Percentiles rank a stretch among this genome's conserved stretches.
These are phyloP conservation scores for Heterobasidion parviporum DNA, from an alignment of 1,284 basidiomycete species.

Conservation along the genomic window DNA sequence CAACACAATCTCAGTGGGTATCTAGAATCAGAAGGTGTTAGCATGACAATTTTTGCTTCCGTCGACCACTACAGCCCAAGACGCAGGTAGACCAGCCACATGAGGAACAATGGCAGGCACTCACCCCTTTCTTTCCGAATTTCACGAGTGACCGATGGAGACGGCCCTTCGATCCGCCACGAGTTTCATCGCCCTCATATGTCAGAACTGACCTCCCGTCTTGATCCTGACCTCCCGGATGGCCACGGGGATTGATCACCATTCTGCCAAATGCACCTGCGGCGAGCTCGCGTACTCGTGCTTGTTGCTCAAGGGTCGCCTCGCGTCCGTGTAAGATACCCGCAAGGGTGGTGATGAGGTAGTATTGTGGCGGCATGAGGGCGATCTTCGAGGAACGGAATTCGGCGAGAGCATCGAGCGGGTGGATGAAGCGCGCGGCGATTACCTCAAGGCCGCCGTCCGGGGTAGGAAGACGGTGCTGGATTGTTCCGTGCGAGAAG, in stretches of 20 bases:
- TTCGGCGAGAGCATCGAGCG: conserved; percentile 39
- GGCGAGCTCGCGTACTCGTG: conserved; percentile 38
- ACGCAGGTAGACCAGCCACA: not conserved
- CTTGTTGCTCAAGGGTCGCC: conserved; percentile 33
- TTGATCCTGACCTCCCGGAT: conserved; percentile 25
- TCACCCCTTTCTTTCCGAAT: conserved; percentile 15
- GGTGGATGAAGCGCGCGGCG: conserved; percentile 53
- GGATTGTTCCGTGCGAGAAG: conserved; percentile 43
- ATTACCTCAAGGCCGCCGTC: conserved; percentile 66
- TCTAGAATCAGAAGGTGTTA: conserved; percentile 1
- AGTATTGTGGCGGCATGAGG: conserved; percentile 67
- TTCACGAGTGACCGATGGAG: conserved; percentile 45
- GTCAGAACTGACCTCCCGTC: conserved; percentile 41
- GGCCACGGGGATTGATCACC: conserved; percentile 43
- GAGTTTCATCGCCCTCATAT: conserved; percentile 61
- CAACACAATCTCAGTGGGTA: conserved; percentile 23
- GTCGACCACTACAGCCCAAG: not conserved
- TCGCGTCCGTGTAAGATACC: conserved; percentile 31
- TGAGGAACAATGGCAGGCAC: not conserved
- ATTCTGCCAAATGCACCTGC: conserved; percentile 47
- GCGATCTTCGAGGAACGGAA: conserved; percentile 40
- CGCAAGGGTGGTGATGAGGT: conserved; percentile 52
- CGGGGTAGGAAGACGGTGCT: conserved; percentile 53
- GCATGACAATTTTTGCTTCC: not conserved
- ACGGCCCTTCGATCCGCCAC: conserved; percentile 49